Evolutionary conservation across 2,329 filamentous ascomycete genomes (phyloP), one percentile per base, ranked within the genome.

Genomic region (Xylaria sp.): DNA sequence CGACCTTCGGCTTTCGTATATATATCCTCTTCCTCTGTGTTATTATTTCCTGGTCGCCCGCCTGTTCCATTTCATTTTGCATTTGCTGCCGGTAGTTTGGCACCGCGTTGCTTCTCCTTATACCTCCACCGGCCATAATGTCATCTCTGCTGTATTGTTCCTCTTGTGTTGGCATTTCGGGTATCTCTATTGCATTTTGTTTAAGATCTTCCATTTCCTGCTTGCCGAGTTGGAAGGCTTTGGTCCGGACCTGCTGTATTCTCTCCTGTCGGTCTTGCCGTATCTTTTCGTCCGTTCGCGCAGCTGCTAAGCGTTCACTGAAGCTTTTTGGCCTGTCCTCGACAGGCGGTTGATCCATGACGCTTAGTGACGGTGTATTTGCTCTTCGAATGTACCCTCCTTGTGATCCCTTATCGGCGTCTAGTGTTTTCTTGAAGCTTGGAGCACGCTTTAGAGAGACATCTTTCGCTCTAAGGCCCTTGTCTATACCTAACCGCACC

Each of bases 401-500:
- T 11, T 78, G 75, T 33, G 72, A 72, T 6, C 69, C 72, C 48
- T 77, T 77, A 46, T 77, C 75, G 15, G 71, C 74, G 23, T 79
- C 75, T 40, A 69, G 48, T 46, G 75, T 74, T 64, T 77, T 83
- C 63, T 81, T 82, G 36, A 83, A 77, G 66, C 82, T 86, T 2
- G 89, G 85, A 3, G 93, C 89, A 72, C 93, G 86, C 79, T 93
- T 96, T 33, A 98, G 82, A 3, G 94, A 97, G 38, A 98, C 86
- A 74, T 97, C 93, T 67, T 88, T 88, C 1, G 91, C 94, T 74
- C 86, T 91, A 42, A 94, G 82, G 0, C 93, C 94, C 78, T 97
- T 97, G 80, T 97, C 94, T 70, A 98, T 97, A 5, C 96, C 95
- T 17, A 98, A 80, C 20, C 93, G 81, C 15, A 96, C 88, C 68